Conservation (phyloP, 345 rosid species). For the Gossypium australe region DNA sequence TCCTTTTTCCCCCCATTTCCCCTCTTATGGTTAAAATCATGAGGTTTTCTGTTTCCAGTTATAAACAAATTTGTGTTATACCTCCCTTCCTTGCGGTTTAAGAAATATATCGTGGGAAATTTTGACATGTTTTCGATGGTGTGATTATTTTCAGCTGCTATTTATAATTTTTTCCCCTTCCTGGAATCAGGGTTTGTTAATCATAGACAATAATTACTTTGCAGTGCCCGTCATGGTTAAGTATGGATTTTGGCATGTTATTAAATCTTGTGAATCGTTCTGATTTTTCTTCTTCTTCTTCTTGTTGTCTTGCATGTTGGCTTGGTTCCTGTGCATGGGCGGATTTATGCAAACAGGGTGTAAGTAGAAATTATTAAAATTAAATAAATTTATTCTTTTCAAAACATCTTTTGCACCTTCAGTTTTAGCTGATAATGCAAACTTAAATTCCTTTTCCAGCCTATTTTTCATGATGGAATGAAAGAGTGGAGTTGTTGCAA, state of each 20-base stretch:
- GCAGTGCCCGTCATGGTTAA: neutral
- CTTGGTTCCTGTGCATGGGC: constrained; percentile 16
- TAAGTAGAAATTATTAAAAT: constrained; percentile 33
- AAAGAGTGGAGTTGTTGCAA: constrained; percentile 99
- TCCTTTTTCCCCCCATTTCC: neutral
- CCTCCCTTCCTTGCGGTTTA: neutral
- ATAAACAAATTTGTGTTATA: neutral
- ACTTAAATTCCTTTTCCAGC: constrained; percentile 38
- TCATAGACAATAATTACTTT: neutral
- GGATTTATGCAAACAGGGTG: constrained; percentile 49
- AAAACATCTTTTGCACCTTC: neutral
- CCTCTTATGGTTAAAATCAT: neutral
- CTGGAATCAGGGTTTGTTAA: neutral
- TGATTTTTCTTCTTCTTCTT: constrained; percentile 8
- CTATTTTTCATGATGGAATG: constrained; percentile 88
- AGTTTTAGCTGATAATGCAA: constrained; percentile 11
- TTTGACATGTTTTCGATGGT: neutral
- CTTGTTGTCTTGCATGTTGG: constrained; percentile 23
- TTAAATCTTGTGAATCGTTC: constrained; percentile 5
- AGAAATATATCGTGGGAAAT: neutral
- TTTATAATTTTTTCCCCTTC: too few relatives aligned
- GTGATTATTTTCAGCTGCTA: neutral
- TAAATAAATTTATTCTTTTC: constrained; percentile 1
- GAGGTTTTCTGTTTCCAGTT: neutral
- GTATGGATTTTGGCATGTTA: neutral